Evolutionary conservation across 2,329 filamentous ascomycete species (phyloP).

Genomic region (Lachnellula suecica): DNA sequence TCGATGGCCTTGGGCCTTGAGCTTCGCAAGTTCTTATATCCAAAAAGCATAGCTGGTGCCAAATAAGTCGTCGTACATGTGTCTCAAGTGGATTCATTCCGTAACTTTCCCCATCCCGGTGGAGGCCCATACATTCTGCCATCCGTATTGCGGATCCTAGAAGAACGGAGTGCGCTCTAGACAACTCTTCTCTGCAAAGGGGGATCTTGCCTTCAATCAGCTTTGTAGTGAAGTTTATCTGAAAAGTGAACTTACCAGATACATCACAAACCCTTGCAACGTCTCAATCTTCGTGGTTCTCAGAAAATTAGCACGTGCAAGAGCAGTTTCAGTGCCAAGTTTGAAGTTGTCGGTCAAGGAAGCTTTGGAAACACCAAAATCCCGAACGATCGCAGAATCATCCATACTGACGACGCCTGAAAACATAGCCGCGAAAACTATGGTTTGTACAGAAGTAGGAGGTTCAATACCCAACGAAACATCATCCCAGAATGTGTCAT

Average conservation of each 20-base stretch:
- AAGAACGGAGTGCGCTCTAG: slow-evolving; percentile 70
- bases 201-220: slow-evolving; percentile 54
- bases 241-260: slow-evolving; percentile 53
- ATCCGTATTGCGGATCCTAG: slow-evolving; percentile 71
- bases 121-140: slow-evolving; percentile 75
- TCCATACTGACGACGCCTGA: slow-evolving; percentile 67
- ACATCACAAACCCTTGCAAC: slow-evolving; percentile 75
- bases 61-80: slow-evolving; percentile 69
- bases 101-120: slow-evolving; percentile 64
- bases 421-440: slow-evolving; percentile 70
- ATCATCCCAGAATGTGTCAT: slow-evolving; percentile 64
- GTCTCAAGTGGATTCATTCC: slow-evolving; percentile 66
- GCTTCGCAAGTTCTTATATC: slow-evolving; percentile 74
- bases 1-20: slow-evolving; percentile 69
- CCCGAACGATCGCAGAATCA: slow-evolving; percentile 48
- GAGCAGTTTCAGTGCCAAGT: slow-evolving; percentile 63
- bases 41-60: slow-evolving; percentile 77
- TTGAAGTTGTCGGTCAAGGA: slow-evolving; percentile 62
- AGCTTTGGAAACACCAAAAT: slow-evolving; percentile 56
- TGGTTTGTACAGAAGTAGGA: slow-evolving; percentile 61
- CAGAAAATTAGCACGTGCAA: slow-evolving; percentile 69
- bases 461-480: slow-evolving; percentile 61
- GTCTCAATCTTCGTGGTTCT: slow-evolving; percentile 72
- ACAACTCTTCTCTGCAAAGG: slow-evolving; percentile 70
- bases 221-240: not conserved